A percentile compares a stretch with the other conserved stretches of the same genome.
Evolutionary conservation across 148 eudicot genomes (phyloP).

Genomic region (Heliamphora exappendiculata): DNA sequence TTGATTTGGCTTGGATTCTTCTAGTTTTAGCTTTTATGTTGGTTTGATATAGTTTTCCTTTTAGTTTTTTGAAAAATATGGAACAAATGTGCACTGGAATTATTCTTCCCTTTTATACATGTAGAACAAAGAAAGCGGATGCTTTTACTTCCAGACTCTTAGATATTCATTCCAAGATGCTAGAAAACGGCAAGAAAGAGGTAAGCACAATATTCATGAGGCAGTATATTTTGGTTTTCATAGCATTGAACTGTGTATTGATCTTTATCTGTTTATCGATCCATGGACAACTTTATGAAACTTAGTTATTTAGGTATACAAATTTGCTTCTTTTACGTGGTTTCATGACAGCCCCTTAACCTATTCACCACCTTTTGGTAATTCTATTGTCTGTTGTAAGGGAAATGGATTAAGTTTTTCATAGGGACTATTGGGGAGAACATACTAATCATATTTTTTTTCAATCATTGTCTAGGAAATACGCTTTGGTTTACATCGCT

Average conservation of each 20-base stretch:
- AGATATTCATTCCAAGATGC: constrained; percentile 88
- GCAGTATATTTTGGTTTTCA: not conserved
- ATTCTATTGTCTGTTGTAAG: not conserved
- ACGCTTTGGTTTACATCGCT: constrained; percentile 93
- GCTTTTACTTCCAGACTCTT: constrained; percentile 77
- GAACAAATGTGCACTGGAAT: not conserved
- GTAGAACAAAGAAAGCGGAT: constrained; percentile 84
- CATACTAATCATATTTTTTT: constrained; percentile 3
- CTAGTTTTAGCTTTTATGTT: not conserved
- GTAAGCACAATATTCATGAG: constrained; percentile 25
- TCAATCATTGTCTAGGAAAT: constrained; percentile 45
- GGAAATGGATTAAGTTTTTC: not conserved
- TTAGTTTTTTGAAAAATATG: not conserved
- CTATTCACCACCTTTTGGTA: not conserved
- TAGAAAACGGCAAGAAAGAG: constrained; percentile 71
- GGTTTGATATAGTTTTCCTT: not conserved
- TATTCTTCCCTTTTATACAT: constrained; percentile 3
- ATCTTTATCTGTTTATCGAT: not conserved
- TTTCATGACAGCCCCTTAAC: not conserved
- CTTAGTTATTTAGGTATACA: not conserved
- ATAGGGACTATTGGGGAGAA: not conserved
- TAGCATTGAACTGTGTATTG: not conserved
- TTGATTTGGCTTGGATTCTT: not conserved
- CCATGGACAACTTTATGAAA: not conserved
- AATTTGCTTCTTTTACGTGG: not conserved